phyloP scores from a whole-genome alignment of 1,284 basidiomycete species.

The Sphagnurus paluster region DNA sequence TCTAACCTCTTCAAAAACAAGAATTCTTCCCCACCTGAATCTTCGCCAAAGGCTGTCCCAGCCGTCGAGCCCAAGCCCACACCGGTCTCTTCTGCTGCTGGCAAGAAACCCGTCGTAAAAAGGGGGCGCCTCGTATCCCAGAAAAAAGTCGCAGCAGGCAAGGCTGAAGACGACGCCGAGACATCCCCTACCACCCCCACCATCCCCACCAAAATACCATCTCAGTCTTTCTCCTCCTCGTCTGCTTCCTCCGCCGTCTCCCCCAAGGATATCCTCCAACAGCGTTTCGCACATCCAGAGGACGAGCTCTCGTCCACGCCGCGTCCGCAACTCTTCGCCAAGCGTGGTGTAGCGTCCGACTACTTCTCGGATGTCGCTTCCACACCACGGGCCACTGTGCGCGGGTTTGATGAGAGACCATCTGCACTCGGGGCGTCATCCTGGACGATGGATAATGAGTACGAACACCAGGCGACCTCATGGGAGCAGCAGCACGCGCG shows the following conservation, averaged over 20 bases:
- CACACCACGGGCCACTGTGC: constrained; percentile 28
- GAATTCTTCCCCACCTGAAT: constrained; percentile 9
- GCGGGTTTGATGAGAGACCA: constrained; percentile 10
- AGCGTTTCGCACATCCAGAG: constrained; percentile 7
- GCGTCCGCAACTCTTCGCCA: constrained; percentile 14
- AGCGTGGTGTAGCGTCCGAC: constrained; percentile 13
- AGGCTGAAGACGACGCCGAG: constrained; percentile 15
- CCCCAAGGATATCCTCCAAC: constrained; percentile 11
- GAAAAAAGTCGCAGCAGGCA: constrained; percentile 18
- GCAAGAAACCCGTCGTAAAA: constrained; percentile 27
- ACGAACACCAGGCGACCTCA: no score
- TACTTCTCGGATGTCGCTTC: constrained; percentile 23
- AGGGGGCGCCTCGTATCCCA: constrained; percentile 25
- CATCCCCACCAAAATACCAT: constrained; percentile 6
- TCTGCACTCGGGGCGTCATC: neutral
- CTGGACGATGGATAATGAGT: constrained; percentile 7
- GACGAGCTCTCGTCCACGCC: constrained; percentile 22
- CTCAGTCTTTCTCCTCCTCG: no score
- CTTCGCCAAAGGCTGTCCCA: constrained; percentile 4
- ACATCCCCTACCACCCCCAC: constrained; percentile 18
- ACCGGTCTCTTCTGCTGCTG: constrained; percentile 7
- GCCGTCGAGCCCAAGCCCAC: constrained; percentile 2
- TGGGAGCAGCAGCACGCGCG: constrained; percentile 3
- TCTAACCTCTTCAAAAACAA: constrained; percentile 1
- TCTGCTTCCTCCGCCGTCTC: neutral